These are phyloP conservation scores for Agrostemma githago DNA, from an alignment of 148 eudicot genomes.

Conservation along the genomic window DNA sequence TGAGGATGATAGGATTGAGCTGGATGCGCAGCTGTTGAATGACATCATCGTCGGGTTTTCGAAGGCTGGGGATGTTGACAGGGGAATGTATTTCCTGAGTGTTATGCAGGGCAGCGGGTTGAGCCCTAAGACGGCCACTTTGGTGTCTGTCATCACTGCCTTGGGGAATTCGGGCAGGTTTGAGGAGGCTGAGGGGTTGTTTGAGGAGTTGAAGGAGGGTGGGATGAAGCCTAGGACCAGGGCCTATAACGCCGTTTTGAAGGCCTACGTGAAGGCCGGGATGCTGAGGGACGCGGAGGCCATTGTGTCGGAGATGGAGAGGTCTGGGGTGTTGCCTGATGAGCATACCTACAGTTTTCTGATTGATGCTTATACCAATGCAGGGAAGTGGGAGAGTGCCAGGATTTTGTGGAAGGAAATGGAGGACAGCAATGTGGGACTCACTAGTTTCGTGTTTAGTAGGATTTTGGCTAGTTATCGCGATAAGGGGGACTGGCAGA, in stretches of 20 bases:
- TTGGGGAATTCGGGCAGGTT: slow-evolving; percentile 73
- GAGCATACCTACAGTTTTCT: slow-evolving; percentile 82
- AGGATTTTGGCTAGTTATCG: slow-evolving; percentile 79
- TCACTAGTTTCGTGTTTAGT: slow-evolving; percentile 69
- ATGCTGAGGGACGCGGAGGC: slow-evolving; percentile 70
- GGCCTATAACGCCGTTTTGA: slow-evolving; percentile 92
- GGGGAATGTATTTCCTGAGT: slow-evolving; percentile 57
- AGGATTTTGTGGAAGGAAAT: slow-evolving; percentile 87
- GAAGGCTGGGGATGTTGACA: slow-evolving; percentile 60
- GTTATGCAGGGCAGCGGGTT: slow-evolving; percentile 74
- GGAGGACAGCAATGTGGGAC: slow-evolving; percentile 70
- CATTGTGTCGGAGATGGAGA: slow-evolving; percentile 85
- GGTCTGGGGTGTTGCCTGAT: slow-evolving; percentile 65
- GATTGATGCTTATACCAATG: slow-evolving; percentile 84
- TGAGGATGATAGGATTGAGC: slow-evolving; percentile 55
- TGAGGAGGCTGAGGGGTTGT: slow-evolving; percentile 87
- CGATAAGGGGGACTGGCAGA: slow-evolving; percentile 93
- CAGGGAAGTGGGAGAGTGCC: slow-evolving; percentile 96
- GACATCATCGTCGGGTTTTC: slow-evolving; percentile 84
- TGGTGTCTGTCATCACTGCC: slow-evolving; percentile 52
- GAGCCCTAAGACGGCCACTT: slow-evolving; percentile 57
- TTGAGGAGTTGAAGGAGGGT: slow-evolving; percentile 92
- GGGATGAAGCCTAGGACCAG: slow-evolving; percentile 73
- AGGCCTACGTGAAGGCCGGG: slow-evolving; percentile 70
- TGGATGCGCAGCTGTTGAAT: slow-evolving; percentile 73